Evolutionary conservation across 108 stramenopile species (phyloP).

Genomic region (Fistulifera solaris): DNA sequence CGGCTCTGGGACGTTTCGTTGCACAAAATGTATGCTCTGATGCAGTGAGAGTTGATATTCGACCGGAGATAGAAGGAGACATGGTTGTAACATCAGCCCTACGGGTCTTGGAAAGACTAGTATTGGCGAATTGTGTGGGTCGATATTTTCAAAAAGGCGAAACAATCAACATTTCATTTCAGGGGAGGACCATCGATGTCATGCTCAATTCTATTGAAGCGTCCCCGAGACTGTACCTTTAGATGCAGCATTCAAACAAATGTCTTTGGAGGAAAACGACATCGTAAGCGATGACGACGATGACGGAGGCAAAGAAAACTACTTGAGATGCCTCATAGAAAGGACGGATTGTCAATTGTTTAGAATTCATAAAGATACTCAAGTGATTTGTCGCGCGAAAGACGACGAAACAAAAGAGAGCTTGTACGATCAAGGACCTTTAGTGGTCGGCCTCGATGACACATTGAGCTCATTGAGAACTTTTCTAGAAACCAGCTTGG

Average conservation of each 20-base stretch:
- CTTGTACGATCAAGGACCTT: background rate
- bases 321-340: background rate
- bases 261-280: slow-evolving; percentile 1
- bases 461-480: slow-evolving; percentile 39
- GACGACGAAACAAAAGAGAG: too few relatives aligned
- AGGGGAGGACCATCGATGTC: slow-evolving; percentile 5
- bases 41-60: too few relatives aligned
- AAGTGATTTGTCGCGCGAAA: too few relatives aligned
- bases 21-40: too few relatives aligned
- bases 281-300: background rate
- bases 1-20: too few relatives aligned
- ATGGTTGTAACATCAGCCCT: too few relatives aligned
- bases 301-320: background rate
- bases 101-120: slow-evolving; percentile 2
- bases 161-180: slow-evolving; percentile 5
- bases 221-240: background rate
- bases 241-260: background rate
- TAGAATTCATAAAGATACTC: too few relatives aligned
- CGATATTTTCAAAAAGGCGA: slow-evolving; percentile 1
- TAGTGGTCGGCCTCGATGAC: slow-evolving; percentile 55
- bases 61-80: too few relatives aligned
- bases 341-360: background rate
- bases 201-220: background rate
- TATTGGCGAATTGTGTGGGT: slow-evolving; percentile 6
- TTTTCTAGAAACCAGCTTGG: slow-evolving; percentile 38